These are phyloP conservation scores for Pseudogymnoascus pannorum DNA, from an alignment of 2,329 filamentous ascomycete species.

Conservation along the genomic window DNA sequence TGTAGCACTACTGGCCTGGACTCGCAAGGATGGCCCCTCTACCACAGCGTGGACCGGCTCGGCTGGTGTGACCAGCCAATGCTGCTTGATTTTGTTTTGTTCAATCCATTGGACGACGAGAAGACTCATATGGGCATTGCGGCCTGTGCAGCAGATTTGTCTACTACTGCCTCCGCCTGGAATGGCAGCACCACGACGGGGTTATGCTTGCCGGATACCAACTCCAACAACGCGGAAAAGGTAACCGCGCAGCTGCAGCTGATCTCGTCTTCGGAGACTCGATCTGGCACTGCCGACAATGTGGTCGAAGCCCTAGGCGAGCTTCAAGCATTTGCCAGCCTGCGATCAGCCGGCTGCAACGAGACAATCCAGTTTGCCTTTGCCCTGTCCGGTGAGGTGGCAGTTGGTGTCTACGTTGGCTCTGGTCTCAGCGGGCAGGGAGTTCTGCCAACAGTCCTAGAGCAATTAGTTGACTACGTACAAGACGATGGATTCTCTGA, in stretches of 20 bases:
- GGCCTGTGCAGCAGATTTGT: neutral
- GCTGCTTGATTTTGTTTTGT: constrained; percentile 7
- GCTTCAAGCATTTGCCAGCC: too few species aligned
- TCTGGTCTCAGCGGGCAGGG: constrained; percentile 19
- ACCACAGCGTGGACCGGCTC: constrained; percentile 14
- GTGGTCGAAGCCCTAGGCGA: too few species aligned
- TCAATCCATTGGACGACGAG: too few species aligned
- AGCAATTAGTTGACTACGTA: neutral
- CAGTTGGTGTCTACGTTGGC: constrained; percentile 32
- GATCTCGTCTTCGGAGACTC: too few species aligned
- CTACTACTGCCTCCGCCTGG: neutral
- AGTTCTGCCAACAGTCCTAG: constrained; percentile 11
- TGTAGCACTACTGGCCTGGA: too few species aligned
- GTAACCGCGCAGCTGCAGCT: too few species aligned
- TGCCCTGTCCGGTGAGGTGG: constrained; percentile 25
- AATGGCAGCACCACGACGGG: neutral
- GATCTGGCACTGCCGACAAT: too few species aligned
- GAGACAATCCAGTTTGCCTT: constrained; percentile 26
- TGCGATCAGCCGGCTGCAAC: neutral
- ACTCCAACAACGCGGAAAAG: too few species aligned
- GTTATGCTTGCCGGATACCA: neutral
- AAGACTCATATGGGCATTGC: too few species aligned
- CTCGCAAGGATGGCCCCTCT: constrained; percentile 13
- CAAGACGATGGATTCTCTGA: neutral
- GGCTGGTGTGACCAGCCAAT: constrained; percentile 14